Percentiles rank a stretch among this genome's conserved stretches.
These are phyloP conservation scores for Wickerhamomyces pijperi DNA, from an alignment of 805 yeast genomes.

Conservation along the genomic window DNA sequence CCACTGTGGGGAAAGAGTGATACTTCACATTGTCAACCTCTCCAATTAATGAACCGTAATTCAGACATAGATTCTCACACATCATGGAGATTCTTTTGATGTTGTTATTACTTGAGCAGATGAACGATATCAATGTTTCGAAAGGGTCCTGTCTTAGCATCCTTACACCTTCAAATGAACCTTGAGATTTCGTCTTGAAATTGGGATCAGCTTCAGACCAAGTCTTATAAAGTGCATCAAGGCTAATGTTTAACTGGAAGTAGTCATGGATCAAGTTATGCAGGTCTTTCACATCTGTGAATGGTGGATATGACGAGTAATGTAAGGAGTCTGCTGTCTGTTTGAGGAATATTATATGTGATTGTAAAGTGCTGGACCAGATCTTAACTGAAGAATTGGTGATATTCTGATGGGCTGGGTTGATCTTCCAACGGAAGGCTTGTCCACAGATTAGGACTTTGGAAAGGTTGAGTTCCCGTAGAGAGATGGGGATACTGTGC, in stretches of 20 bases:
- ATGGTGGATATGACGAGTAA: conserved; percentile 33
- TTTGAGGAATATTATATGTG: conserved; percentile 50
- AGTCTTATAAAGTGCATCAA: conserved; percentile 39
- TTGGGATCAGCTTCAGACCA: conserved; percentile 53
- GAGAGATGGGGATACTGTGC: conserved; percentile 10
- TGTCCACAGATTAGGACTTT: conserved; percentile 78
- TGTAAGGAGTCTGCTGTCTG: conserved; percentile 45
- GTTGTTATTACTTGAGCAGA: conserved; percentile 93
- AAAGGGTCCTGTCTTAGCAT: conserved; percentile 92
- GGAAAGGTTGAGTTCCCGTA: conserved; percentile 43
- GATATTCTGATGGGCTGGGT: conserved; percentile 1
- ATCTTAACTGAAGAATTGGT: conserved; percentile 38
- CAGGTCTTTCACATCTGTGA: too few relatives aligned
- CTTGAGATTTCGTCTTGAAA: conserved; percentile 28
- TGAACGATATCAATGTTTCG: conserved; percentile 86
- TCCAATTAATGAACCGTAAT: conserved; percentile 57
- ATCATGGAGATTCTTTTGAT: conserved; percentile 86
- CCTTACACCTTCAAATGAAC: conserved; percentile 58
- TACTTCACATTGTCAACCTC: conserved; percentile 42
- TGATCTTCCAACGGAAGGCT: conserved; percentile 37
- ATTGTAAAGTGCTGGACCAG: conserved; percentile 56
- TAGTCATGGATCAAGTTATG: conserved; percentile 48
- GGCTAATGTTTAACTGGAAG: conserved; percentile 51
- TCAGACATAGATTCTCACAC: conserved; percentile 69
- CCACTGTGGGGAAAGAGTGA: conserved; percentile 68